Evolutionary conservation across 306 rosid species (phyloP).

Genomic region (Rosa chinensis): DNA sequence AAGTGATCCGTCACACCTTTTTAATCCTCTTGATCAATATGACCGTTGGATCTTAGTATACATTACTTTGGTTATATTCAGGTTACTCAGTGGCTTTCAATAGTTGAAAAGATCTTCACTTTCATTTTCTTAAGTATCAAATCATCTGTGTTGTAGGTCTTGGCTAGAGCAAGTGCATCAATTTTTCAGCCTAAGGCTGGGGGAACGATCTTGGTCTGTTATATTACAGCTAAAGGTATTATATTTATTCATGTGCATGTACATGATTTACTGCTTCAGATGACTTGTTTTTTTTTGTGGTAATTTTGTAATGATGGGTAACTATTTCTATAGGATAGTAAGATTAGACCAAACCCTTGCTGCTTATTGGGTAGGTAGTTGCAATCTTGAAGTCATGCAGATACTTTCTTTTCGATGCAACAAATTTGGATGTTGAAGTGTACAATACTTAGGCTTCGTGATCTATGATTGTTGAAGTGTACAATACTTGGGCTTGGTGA

Average conservation of each 20-base stretch:
- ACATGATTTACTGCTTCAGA: background rate
- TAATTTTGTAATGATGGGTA: background rate
- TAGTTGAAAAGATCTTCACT: background rate
- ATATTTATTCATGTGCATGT: background rate
- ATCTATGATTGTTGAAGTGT: background rate
- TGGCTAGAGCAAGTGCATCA: conserved; percentile 73
- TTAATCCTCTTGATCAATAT: background rate
- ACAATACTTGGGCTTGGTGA: conserved; percentile 10
- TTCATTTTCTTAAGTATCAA: background rate
- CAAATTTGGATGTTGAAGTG: background rate
- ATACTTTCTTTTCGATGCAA: background rate
- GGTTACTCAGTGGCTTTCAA: background rate
- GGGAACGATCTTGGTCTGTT: conserved; percentile 62
- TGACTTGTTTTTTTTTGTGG: background rate
- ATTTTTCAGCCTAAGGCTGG: conserved; percentile 35
- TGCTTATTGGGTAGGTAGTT: background rate
- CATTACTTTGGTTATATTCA: background rate
- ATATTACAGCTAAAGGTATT: conserved; percentile 69
- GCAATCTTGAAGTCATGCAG: background rate
- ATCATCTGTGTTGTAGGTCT: conserved; percentile 43
- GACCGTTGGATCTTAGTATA: background rate
- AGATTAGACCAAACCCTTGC: background rate
- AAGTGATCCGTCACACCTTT: background rate
- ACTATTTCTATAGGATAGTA: background rate
- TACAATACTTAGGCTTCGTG: conserved; percentile 6